Evolutionary conservation across 2,329 filamentous ascomycete species (phyloP).

Genomic region (Botrytis fabae): DNA sequence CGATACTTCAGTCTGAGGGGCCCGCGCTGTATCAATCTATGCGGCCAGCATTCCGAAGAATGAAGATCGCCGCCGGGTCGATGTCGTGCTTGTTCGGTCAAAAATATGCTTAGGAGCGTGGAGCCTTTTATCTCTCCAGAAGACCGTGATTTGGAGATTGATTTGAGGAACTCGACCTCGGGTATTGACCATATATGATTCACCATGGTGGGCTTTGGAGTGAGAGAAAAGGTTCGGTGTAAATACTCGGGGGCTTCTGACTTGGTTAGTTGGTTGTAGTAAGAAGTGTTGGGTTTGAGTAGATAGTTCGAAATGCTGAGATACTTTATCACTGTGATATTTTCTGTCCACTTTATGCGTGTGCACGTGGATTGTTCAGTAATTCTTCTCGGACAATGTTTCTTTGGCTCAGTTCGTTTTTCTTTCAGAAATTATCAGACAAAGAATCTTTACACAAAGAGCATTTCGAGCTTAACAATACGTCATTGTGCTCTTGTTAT

Average conservation of each 20-base stretch:
- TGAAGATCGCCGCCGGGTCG: neutral
- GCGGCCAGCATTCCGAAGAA: neutral
- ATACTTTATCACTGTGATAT: too few species aligned
- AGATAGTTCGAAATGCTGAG: neutral
- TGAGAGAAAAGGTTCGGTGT: neutral
- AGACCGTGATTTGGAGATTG: neutral
- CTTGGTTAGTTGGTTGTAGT: neutral
- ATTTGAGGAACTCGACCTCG: neutral
- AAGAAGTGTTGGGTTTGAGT: neutral
- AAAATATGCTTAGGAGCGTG: neutral
- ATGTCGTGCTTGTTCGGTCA: neutral
- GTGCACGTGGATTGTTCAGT: neutral
- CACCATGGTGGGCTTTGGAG: neutral
- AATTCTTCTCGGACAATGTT: neutral
- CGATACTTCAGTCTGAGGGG: rapidly evolving
- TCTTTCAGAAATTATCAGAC: neutral
- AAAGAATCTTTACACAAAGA: neutral
- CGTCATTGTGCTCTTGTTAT: neutral
- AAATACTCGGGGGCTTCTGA: neutral
- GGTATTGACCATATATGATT: neutral
- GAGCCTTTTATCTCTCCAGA: rapidly evolving
- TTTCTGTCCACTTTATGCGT: neutral
- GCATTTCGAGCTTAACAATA: neutral
- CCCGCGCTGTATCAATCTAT: rapidly evolving
- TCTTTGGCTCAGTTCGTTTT: neutral